Evolutionary conservation across 495 filamentous ascomycete genomes (phyloP), one percentile per base, ranked within the genome.

Genomic region (Hypoxylon crocopeplum): DNA sequence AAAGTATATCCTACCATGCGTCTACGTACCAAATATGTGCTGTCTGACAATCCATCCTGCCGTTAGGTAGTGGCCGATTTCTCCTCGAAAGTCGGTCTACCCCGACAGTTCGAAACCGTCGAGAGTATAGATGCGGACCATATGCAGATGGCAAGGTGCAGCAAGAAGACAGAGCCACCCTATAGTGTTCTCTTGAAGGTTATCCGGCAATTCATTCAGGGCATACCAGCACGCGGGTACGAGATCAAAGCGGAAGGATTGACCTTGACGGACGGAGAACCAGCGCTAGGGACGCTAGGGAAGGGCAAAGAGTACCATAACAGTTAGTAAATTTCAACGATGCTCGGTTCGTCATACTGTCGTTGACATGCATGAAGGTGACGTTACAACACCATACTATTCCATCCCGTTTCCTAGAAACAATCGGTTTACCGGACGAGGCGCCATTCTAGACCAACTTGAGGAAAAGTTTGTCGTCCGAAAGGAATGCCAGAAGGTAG

Each of bases 51-150:
- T 34, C 5, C 5, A 34, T 13, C 30, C n/a, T 34, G 12, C 5
- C 30, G 3, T n/a, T 22, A 47, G 44, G 44, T 47, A 6, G 44
- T 47, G 8, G 16, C 19, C 8, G 44, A 34, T 13, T 25, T 36
- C 38, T 73, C 69, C n/a, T 75, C 70, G 20, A 75, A 69, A 50
- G 62, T 75, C 34, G 70, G 58, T 39, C 49, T 75, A 6, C 59
- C 67, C 24, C 32, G 25, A 45, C 8, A 15, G 5, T 13, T 47
- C 12, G 73, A 77, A 56, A 72, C 64, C 2, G 66, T 74, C 12
- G 69, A 76, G 48, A 64, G 30, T 46, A 72, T 76, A 25, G 69
- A 76, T 62, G 69, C 70, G 15, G 63, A 75, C 55, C 72, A 76
- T 40, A 72, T 1, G 5, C 13, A 47, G 16, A 34, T 47, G 29